These are phyloP conservation scores for Cytospora schulzeri DNA, from an alignment of 2,329 filamentous ascomycete species.

Conservation along the genomic window DNA sequence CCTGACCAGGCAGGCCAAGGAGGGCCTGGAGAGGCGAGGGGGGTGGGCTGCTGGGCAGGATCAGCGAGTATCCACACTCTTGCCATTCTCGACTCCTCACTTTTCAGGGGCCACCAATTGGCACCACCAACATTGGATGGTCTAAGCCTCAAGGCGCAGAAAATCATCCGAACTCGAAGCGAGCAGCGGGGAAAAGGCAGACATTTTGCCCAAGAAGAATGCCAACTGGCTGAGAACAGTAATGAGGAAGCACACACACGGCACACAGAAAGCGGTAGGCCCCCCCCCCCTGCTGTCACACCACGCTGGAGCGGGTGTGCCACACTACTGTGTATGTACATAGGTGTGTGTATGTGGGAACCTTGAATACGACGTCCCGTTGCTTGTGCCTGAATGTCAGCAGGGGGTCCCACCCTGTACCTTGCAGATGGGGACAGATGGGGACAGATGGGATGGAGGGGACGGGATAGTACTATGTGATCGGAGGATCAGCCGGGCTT, in stretches of 20 bases:
- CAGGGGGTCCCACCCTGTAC: slow-evolving; percentile 26
- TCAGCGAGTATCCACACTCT: not conserved
- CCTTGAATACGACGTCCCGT: slow-evolving; percentile 23
- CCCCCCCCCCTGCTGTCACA: not conserved
- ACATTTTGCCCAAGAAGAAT: not conserved
- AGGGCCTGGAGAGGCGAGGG: not conserved
- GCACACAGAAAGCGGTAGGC: not conserved
- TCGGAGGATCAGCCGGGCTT: slow-evolving; percentile 25
- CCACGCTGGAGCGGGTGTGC: not conserved
- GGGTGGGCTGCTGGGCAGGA: not conserved
- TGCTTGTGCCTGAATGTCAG: slow-evolving; percentile 23
- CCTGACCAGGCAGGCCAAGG: not conserved
- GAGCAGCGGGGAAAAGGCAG: not conserved
- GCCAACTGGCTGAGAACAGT: not conserved
- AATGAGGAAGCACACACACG: not conserved
- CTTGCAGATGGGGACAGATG: slow-evolving; percentile 28
- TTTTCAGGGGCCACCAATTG: not conserved
- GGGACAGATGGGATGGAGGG: not conserved
- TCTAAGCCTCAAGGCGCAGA: not conserved
- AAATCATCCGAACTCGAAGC: not conserved
- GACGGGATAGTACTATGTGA: too few species aligned
- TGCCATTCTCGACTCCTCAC: not conserved
- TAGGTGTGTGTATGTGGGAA: too few species aligned
- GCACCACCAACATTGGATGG: not conserved
- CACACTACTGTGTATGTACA: too few species aligned